A percentile compares a stretch with the other conserved stretches of the same genome.
These are phyloP conservation scores for Aspergillus ustus DNA, from an alignment of 2,329 filamentous ascomycete species.

Conservation along the genomic window DNA sequence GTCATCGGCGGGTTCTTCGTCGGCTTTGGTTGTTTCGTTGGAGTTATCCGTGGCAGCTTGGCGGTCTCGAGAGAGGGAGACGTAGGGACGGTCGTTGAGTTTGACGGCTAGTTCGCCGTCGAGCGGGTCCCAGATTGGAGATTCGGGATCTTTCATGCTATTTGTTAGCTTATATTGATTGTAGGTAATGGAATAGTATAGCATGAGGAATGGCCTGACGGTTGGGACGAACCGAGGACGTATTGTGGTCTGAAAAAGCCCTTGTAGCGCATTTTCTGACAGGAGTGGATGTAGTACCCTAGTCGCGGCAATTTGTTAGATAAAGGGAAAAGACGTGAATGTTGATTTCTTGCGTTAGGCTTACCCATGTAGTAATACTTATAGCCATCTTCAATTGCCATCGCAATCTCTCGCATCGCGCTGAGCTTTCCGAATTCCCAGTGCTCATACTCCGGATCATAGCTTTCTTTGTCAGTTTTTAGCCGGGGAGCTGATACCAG, in stretches of 20 bases:
- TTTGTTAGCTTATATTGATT: not conserved
- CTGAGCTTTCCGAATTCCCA: conserved; percentile 68
- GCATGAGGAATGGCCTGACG: not conserved
- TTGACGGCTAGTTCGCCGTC: conserved; percentile 47
- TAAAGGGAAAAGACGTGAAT: not conserved
- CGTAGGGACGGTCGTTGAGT: conserved; percentile 49
- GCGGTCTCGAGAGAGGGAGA: conserved; percentile 49
- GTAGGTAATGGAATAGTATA: not conserved
- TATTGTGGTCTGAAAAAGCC: conserved; percentile 52
- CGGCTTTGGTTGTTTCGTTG: not conserved
- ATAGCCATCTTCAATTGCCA: conserved; percentile 60
- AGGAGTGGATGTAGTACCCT: conserved; percentile 67
- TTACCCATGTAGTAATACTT: conserved; percentile 68
- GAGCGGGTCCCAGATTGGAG: conserved; percentile 49
- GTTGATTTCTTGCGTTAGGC: conserved; percentile 9
- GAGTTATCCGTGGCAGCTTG: not conserved
- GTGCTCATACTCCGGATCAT: conserved; percentile 63
- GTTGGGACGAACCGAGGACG: conserved; percentile 47
- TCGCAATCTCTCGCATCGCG: conserved; percentile 62
- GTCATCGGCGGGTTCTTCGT: conserved; percentile 17
- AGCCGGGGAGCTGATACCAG: no score
- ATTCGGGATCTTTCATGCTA: conserved; percentile 48
- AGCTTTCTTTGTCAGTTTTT: conserved; percentile 42
- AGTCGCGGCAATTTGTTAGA: not conserved
- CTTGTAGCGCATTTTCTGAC: conserved; percentile 59